Evolutionary conservation across 2,329 filamentous ascomycete species (phyloP).

Genomic region (Exophiala xenobiotica): DNA sequence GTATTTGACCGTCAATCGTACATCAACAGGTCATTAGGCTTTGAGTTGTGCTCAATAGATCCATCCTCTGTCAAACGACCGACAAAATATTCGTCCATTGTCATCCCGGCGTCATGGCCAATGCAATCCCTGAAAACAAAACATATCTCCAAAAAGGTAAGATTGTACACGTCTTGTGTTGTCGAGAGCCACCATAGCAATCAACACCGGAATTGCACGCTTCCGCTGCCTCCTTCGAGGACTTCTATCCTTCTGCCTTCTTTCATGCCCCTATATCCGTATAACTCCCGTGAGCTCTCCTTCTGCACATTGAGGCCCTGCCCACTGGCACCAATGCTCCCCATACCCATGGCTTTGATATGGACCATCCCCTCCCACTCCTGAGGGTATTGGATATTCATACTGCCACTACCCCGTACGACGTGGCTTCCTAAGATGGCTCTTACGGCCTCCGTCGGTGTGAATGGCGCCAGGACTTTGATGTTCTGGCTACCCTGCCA

Average conservation of each 20-base stretch:
- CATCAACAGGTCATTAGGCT: too few relatives aligned
- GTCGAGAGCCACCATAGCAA: not conserved
- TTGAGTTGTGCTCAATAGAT: too few relatives aligned
- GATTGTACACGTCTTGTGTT: too few relatives aligned
- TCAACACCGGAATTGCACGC: conserved; percentile 23
- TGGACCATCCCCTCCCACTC: conserved; percentile 36
- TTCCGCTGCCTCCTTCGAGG: conserved; percentile 22
- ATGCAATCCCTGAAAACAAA: not conserved
- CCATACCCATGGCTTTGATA: conserved; percentile 19
- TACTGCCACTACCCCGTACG: conserved; percentile 28
- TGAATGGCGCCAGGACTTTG: conserved; percentile 11
- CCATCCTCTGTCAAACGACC: too few relatives aligned
- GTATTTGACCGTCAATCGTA: too few relatives aligned
- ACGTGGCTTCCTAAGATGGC: conserved; percentile 28
- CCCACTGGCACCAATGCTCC: conserved; percentile 29
- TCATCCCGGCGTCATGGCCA: too few relatives aligned
- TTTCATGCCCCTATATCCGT: conserved; percentile 22
- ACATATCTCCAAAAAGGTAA: too few relatives aligned
- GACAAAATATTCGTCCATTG: too few relatives aligned
- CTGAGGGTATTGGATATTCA: conserved; percentile 33
- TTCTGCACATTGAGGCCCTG: conserved; percentile 27
- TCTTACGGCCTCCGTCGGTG: conserved; percentile 17
- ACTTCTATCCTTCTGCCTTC: conserved; percentile 21
- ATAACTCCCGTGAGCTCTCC: conserved; percentile 20
- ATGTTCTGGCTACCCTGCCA: conserved; percentile 18